Evolutionary conservation across 1,139 yeast species (phyloP).

Genomic region (Blastobotrys illinoisensis): DNA sequence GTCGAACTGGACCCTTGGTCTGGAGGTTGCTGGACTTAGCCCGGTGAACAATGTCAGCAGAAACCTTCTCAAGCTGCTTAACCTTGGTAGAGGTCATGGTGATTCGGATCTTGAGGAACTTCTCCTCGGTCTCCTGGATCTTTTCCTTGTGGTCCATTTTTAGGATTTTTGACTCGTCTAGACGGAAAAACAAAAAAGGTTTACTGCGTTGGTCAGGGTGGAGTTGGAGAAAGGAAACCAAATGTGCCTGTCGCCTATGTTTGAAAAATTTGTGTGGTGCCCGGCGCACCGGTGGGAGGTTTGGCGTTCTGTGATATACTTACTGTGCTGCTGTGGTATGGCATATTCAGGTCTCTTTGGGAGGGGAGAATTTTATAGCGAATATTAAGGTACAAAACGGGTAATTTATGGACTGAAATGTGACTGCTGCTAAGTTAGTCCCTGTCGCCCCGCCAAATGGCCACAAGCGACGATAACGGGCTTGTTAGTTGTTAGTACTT

Average conservation of each 20-base stretch:
- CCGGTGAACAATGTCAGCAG: constrained; percentile 82
- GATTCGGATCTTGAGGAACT: constrained; percentile 97
- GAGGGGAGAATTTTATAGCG: background rate
- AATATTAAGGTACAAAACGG: background rate
- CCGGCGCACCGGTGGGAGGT: background rate
- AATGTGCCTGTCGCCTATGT: constrained; percentile 2
- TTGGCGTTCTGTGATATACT: background rate
- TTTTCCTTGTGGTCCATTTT: constrained; percentile 45
- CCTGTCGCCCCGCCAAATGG: no score
- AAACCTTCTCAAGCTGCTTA: constrained; percentile 91
- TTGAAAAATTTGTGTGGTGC: constrained; percentile 3
- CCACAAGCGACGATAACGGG: no score
- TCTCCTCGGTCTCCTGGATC: constrained; percentile 77
- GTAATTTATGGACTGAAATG: background rate
- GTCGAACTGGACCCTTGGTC: constrained; percentile 94
- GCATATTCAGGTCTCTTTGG: background rate
- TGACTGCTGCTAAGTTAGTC: constrained; percentile 1
- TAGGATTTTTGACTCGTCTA: constrained; percentile 13
- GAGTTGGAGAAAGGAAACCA: constrained; percentile 4
- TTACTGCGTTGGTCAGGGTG: background rate
- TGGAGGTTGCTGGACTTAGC: constrained; percentile 75
- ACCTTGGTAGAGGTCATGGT: constrained; percentile 99
- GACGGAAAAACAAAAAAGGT: constrained; percentile 10
- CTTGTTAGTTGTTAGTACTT: no score
- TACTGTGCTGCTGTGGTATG: background rate